Evolutionary conservation across 768 basidiomycete genomes (phyloP), one percentile per base, ranked within the genome.

Genomic region (Serpula lacrymans): DNA sequence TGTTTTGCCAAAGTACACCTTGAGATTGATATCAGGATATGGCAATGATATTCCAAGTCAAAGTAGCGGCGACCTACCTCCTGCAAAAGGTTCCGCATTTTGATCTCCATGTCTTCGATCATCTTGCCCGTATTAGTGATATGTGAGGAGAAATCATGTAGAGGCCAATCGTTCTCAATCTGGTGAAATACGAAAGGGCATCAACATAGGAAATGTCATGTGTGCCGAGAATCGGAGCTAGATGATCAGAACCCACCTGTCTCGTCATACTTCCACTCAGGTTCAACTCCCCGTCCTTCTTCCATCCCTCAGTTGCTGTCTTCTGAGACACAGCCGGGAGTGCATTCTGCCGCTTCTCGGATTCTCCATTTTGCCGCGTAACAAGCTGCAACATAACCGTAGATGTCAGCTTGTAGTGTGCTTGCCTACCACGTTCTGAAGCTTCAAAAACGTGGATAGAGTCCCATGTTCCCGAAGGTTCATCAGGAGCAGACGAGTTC

Each of bases 71-170:
- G 29, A 28, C 68, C 33, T 44, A 81, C 89, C 71, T 93, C 90
- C 63, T 91, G 88, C 34, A 99, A 71, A 41, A 92, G 69, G 63
- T 96, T 96, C 27, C 96, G 78, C 91, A 98, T 93, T 70, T 98
- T 98, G 61, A 94, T 91, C 66, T 99, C 96, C 90, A 95, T 94
- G 49, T 98, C 96, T 63, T 99, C 96, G 48, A 99, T 84, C 83
- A 97, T 86, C 50, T 76, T 78, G 4, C 96, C 96, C n/a, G 85
- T 84, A 63, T 98, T 98, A 30, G 81, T 77, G 43, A 99, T 86
- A 64, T 99, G 96, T 29, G 88, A 84, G 16, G 83, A 77, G 29
- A 75, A 59, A 50, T 88, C 88, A 25, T 87, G 82, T 37, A 96
- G 56, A 18, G 90, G 80, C 65, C 77, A 85, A 59, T 95, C 94